Base-by-base conservation (phyloP, 78 protist species). In the Creolimax fragrantissima region DNA sequence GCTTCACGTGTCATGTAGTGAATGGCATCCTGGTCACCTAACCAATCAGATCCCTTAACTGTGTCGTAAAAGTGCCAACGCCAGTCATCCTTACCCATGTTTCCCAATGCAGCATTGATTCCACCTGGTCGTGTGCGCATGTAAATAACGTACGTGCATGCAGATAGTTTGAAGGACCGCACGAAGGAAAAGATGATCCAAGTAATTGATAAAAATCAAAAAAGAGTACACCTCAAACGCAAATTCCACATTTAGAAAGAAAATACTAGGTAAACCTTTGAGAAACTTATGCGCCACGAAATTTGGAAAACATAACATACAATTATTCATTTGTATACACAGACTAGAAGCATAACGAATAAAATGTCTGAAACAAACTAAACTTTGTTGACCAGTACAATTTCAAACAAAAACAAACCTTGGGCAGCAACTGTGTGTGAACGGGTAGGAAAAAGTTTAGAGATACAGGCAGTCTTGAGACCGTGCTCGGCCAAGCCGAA, bases 391-490 rank as follows among this genome's bases (percentile, higher is more conserved):
- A n/a, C n/a, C n/a, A n/a, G n/a, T n/a, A n/a, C n/a, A n/a, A n/a
- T n/a, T n/a, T n/a, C 24, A 58, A 32, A 58, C 24, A 58, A 24
- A 32, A 58, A 58, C 90, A 11, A 3, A 3, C 88, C 93, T 84
- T 95, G 99, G 2, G 99, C 99, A 3, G 99, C 99, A 5, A 98
- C 99, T 3, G 99, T 99, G 96, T 99, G 99, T 83, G 99, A 97
- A 43, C 99, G 98, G 3, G 99, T 98, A 11, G 99, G 99, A 96
- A 96, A 99, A 41, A 99, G 95, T 95, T 98, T 98, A 17, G 98
- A 91, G 67, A 99, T 93, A 94, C 99, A 98, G 4, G 99, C 99
- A 2, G 96, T 94, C 67, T 96, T 95, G 93, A 94, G 95, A 37
- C 99, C 99, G 24, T 94, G 92, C 81, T 96, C 95, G 32, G 98